A percentile compares a stretch with the other conserved stretches of the same genome.
phyloP scores from a whole-genome alignment of 164 flowering plant genomes.

The Berberis vulgaris region DNA sequence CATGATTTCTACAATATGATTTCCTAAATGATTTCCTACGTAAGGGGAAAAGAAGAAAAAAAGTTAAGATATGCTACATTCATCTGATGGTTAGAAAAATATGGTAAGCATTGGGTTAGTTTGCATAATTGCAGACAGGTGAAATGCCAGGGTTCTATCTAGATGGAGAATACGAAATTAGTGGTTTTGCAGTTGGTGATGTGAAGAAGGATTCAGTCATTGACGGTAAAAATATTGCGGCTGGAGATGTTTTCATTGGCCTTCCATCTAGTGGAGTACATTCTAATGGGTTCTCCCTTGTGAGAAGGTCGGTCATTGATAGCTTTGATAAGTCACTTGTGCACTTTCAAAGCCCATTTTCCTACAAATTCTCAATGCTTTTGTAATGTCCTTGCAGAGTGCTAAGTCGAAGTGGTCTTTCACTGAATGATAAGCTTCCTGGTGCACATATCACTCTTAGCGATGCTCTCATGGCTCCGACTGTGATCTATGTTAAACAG shows the following conservation, averaged over 20 bases:
- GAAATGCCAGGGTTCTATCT: slow-evolving; percentile 95
- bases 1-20: too few species aligned
- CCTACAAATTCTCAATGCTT: background rate
- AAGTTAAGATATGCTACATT: too few species aligned
- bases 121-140: slow-evolving; percentile 50
- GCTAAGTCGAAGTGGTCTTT: slow-evolving; percentile 60
- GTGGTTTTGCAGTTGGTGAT: slow-evolving; percentile 89
- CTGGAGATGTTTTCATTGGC: slow-evolving; percentile 89
- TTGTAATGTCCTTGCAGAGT: slow-evolving; percentile 30
- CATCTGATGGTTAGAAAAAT: too few species aligned
- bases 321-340: background rate
- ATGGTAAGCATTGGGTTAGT: too few species aligned
- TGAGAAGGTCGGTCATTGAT: slow-evolving; percentile 60
- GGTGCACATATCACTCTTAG: slow-evolving; percentile 49
- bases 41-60: too few species aligned
- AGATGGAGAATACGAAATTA: slow-evolving; percentile 84
- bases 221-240: slow-evolving; percentile 69
- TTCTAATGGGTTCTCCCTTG: slow-evolving; percentile 97
- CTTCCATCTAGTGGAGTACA: slow-evolving; percentile 96
- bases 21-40: too few species aligned
- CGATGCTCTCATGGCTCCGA: slow-evolving; percentile 93
- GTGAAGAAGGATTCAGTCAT: slow-evolving; percentile 78
- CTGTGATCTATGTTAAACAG: slow-evolving; percentile 91
- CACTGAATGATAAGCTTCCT: slow-evolving; percentile 67
- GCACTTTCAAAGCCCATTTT: background rate